Conservation (phyloP, 257 asterid species). For the Gentiana macrophylla region DNA sequence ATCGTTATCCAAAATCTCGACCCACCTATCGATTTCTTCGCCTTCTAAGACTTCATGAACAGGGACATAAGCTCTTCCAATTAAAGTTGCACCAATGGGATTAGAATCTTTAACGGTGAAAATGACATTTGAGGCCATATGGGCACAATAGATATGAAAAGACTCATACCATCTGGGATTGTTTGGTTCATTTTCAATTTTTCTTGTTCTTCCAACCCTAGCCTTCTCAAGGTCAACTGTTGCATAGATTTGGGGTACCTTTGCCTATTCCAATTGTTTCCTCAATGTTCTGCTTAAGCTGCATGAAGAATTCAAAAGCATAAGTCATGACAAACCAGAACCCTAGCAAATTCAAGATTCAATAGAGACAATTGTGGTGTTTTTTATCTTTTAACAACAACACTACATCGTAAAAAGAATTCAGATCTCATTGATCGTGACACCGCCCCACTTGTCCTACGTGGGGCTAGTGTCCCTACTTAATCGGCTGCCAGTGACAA, state of each 20-base stretch:
- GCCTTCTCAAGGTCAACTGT: constrained; percentile 76
- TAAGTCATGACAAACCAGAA: constrained; percentile 4
- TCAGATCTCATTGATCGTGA: no score
- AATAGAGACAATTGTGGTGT: no score
- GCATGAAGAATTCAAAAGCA: constrained; percentile 13
- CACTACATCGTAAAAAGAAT: not conserved
- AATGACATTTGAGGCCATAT: constrained; percentile 53
- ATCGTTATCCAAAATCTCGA: constrained; percentile 65
- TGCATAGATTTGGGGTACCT: constrained; percentile 68
- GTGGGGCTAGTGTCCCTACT: no score
- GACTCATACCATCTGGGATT: constrained; percentile 82
- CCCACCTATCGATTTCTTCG: constrained; percentile 77
- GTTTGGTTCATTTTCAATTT: constrained; percentile 56
- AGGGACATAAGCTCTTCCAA: constrained; percentile 84
- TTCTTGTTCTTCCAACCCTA: constrained; percentile 74
- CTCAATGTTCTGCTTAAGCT: constrained; percentile 58
- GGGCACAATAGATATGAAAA: constrained; percentile 83
- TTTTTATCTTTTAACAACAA: no score
- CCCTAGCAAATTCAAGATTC: not conserved
- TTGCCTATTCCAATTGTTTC: constrained; percentile 76
- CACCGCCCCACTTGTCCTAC: no score
- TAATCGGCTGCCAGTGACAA: no score
- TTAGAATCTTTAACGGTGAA: constrained; percentile 86
- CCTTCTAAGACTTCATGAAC: constrained; percentile 68
- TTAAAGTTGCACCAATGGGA: constrained; percentile 85